Conservation (phyloP, 768 basidiomycete genomes). For the Chlorophyllum brunneum region DNA sequence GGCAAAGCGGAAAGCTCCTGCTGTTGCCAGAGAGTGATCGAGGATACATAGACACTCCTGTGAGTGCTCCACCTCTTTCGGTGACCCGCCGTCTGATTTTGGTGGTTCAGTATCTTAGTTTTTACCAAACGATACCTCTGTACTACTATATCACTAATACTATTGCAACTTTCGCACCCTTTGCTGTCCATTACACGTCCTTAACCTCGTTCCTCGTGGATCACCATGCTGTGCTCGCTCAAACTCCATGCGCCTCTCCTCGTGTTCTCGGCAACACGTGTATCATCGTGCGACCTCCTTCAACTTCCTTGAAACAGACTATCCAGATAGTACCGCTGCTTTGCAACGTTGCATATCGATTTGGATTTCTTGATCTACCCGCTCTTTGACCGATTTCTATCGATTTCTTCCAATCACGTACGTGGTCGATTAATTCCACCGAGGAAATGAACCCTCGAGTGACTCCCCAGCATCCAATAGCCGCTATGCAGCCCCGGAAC, state of each 20-base stretch:
- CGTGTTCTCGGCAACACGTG: constrained; percentile 4
- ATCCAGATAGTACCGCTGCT: neutral
- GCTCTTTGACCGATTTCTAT: neutral
- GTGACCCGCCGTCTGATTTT: neutral
- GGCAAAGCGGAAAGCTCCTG: constrained; percentile 4
- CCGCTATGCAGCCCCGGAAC: neutral
- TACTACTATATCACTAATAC: constrained; percentile 7
- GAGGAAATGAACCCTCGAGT: neutral
- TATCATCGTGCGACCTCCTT: neutral
- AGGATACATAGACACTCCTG: no score
- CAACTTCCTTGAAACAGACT: neutral
- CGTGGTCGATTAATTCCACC: neutral
- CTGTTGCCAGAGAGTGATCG: neutral
- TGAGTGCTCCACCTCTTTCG: neutral
- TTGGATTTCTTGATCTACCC: no score
- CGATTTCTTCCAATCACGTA: neutral
- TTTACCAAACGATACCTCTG: neutral
- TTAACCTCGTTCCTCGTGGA: neutral
- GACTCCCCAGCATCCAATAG: neutral
- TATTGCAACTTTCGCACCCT: neutral
- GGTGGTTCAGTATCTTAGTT: neutral
- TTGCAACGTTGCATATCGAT: neutral
- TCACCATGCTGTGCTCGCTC: neutral
- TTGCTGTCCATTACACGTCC: neutral
- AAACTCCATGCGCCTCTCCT: neutral